A percentile compares a stretch with the other conserved stretches of the same genome.
These are phyloP conservation scores for Penicillium simplicissimum DNA, from an alignment of 495 filamentous ascomycete genomes.

Conservation along the genomic window DNA sequence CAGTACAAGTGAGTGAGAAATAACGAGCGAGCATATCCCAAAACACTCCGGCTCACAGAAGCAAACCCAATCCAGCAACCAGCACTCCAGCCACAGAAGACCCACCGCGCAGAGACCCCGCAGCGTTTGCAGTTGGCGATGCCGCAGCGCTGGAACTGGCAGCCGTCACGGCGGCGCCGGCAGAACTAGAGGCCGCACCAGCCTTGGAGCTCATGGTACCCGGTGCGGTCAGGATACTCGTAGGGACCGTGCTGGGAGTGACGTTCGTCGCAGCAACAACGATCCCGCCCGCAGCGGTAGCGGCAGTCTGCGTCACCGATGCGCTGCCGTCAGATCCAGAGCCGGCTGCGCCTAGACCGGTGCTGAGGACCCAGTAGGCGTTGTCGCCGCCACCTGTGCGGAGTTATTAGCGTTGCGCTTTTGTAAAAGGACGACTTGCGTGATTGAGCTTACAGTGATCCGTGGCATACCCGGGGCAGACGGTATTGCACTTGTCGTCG, in stretches of 20 bases:
- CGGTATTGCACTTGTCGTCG: slow-evolving; percentile 33
- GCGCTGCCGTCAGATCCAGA: slow-evolving; percentile 9
- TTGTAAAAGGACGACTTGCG: background rate
- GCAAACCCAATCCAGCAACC: slow-evolving; percentile 23
- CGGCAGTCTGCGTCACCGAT: slow-evolving; percentile 9
- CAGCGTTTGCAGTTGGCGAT: slow-evolving; percentile 22
- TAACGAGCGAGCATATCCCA: background rate
- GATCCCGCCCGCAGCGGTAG: slow-evolving; percentile 26
- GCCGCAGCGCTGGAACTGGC: slow-evolving; percentile 12
- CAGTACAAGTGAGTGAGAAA: background rate
- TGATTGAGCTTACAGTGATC: slow-evolving; percentile 31
- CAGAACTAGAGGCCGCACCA: slow-evolving; percentile 4
- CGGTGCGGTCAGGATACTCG: slow-evolving; percentile 24
- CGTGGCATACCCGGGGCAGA: slow-evolving; percentile 35
- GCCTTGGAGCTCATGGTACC: slow-evolving; percentile 12
- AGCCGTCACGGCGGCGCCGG: slow-evolving; percentile 7
- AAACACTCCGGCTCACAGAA: slow-evolving; percentile 16
- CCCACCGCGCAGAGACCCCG: slow-evolving; percentile 17
- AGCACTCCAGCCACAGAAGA: slow-evolving; percentile 19
- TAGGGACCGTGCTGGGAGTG: slow-evolving; percentile 9
- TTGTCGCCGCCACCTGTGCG: slow-evolving; percentile 37
- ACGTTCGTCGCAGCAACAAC: slow-evolving; percentile 32
- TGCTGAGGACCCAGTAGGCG: slow-evolving; percentile 31
- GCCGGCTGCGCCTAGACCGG: slow-evolving; percentile 1
- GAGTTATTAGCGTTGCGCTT: slow-evolving; percentile 6